Evolutionary conservation across 2,329 filamentous ascomycete genomes (phyloP), one percentile per base, ranked within the genome.

Genomic region (Aciculosporium take): DNA sequence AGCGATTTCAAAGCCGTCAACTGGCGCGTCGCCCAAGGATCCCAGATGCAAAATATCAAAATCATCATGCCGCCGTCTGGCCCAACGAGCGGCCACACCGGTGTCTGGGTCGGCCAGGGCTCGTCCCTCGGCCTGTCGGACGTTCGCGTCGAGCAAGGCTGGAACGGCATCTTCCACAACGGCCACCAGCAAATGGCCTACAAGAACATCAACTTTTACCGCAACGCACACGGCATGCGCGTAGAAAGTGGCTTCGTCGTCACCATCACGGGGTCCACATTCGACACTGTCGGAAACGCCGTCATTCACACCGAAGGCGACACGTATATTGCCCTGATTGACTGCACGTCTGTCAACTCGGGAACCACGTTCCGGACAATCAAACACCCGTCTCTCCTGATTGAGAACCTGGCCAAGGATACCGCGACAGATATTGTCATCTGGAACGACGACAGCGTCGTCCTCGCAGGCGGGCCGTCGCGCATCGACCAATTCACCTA

Each of bases 11-110:
- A 57, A 3, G 64, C 64, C 4, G 54, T 68, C 0, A 60, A 52
- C 31, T 68, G 64, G 65, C 60, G 62, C 9, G 64, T 68, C n/a
- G 64, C 64, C 1, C 63, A 67, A 42, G 63, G 44, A 13, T 56
- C 59, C 1, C 60, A 65, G 37, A 53, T 66, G 12, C 61, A 64
- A 35, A 67, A 67, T 41, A 49, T 67, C 44, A 61, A 56, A 42
- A 67, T 68, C 34, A 53, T 46, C n/a, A 64, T 68, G 62, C 48
- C 62, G 2, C 45, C 41, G 1, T 58, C 62, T 0, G 49, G 44
- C 34, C 56, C 58, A 32, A 56, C 56, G 20, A 49, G 52, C 1
- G 63, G 64, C 1, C 64, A 68, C 45, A 61, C 58, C 2, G 64
- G 65, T 21, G 65, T 68, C 35, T 46, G 46, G 2, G 57, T 66